Percentiles rank a stretch among this genome's conserved stretches.
Evolutionary conservation across 2,329 filamentous ascomycete species (phyloP).

Genomic region (Sarocladium brachiariae): DNA sequence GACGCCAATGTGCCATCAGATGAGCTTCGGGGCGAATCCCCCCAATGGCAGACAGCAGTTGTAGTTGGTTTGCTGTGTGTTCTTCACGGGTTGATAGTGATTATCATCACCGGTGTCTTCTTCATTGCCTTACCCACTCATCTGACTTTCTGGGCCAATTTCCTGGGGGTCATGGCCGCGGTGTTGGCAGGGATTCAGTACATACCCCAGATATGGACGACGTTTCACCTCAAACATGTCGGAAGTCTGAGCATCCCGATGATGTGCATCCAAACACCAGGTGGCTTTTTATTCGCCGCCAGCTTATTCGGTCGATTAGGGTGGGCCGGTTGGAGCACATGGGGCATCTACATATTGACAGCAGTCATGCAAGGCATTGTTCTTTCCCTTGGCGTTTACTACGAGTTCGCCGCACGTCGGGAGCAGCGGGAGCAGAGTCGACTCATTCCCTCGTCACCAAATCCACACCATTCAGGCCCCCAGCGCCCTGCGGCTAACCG

Average conservation of each 20-base stretch:
- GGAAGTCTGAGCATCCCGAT: slow-evolving; percentile 91
- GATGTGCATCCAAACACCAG: slow-evolving; percentile 97
- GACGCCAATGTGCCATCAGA: slow-evolving; percentile 42
- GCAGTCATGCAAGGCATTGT: slow-evolving; percentile 78
- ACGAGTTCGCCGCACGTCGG: slow-evolving; percentile 48
- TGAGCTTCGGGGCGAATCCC: slow-evolving; percentile 43
- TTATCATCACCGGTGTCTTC: slow-evolving; percentile 63
- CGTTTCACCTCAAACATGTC: slow-evolving; percentile 75
- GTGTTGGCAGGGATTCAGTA: slow-evolving; percentile 83
- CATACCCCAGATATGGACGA: slow-evolving; percentile 90
- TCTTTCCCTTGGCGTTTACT: slow-evolving; percentile 73
- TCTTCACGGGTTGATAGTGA: slow-evolving; percentile 64
- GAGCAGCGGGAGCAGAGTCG: slow-evolving; percentile 18
- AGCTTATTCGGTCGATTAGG: slow-evolving; percentile 79
- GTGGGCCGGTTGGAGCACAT: slow-evolving; percentile 83
- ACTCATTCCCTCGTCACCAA: slow-evolving; percentile 18
- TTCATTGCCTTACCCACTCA: slow-evolving; percentile 54
- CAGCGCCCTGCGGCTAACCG: slow-evolving; percentile 32
- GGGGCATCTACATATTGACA: slow-evolving; percentile 85
- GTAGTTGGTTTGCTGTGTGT: slow-evolving; percentile 67
- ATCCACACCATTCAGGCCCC: slow-evolving; percentile 15
- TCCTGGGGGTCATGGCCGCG: slow-evolving; percentile 73
- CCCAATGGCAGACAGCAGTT: slow-evolving; percentile 73
- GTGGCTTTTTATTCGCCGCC: slow-evolving; percentile 80
- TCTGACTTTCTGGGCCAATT: slow-evolving; percentile 75